Conservation (phyloP, 208 protist genomes). For the Ichthyophonus hoferi region DNA sequence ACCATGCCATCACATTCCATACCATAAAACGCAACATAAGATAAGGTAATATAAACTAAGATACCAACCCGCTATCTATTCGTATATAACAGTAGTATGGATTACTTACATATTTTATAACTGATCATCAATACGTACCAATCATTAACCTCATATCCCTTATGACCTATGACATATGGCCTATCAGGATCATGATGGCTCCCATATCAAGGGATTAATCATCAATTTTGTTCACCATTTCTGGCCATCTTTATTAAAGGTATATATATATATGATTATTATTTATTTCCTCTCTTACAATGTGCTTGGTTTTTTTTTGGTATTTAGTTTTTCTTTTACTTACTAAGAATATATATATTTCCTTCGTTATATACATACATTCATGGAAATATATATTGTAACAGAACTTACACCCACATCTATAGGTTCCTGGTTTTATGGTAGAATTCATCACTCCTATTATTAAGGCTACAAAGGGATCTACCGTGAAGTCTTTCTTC, state of each 20-base stretch:
- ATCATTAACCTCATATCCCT: too few species aligned
- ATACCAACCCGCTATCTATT: too few species aligned
- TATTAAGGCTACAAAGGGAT: constrained; percentile 84
- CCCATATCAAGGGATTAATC: constrained; percentile 99
- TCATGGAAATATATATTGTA: too few species aligned
- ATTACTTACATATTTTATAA: too few species aligned
- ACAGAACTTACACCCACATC: too few species aligned
- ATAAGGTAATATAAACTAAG: too few species aligned
- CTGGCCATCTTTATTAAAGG: constrained; percentile 93
- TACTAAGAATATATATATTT: neutral
- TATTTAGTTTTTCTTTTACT: neutral
- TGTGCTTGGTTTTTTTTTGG: too few species aligned
- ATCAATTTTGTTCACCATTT: constrained; percentile 99
- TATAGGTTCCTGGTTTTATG: constrained; percentile 84
- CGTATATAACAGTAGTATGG: too few species aligned
- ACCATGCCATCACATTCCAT: too few species aligned
- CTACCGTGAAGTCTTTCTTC: constrained; percentile 89
- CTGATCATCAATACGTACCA: too few species aligned
- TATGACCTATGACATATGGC: too few species aligned
- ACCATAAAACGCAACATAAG: too few species aligned
- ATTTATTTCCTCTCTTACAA: neutral
- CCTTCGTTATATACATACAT: neutral
- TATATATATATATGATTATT: constrained; percentile 41
- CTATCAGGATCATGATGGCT: constrained; percentile 97
- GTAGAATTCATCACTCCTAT: constrained; percentile 99